Conservation (phyloP, 1,284 basidiomycete genomes). For the Trichosporon sp. region DNA sequence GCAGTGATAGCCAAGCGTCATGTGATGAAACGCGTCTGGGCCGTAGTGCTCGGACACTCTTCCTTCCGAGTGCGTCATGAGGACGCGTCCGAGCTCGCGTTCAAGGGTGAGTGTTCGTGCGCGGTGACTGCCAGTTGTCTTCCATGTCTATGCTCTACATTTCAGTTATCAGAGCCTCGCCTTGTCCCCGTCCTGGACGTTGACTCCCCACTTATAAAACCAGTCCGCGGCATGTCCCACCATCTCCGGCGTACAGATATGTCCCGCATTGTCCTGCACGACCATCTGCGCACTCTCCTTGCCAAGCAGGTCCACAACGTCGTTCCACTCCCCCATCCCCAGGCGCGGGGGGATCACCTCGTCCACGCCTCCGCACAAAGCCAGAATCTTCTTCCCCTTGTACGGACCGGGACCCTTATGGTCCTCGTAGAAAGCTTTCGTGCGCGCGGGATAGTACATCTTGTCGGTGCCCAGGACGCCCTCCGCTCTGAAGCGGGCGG, state of each 20-base stretch:
- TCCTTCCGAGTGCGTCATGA: no score
- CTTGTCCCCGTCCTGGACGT: slow-evolving; percentile 8
- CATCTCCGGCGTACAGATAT: slow-evolving; percentile 50
- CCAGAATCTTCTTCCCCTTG: slow-evolving; percentile 68
- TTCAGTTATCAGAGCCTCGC: not conserved
- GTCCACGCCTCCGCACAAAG: slow-evolving; percentile 63
- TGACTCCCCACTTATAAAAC: slow-evolving; percentile 37
- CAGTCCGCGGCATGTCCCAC: slow-evolving; percentile 49
- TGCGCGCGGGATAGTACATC: slow-evolving; percentile 23
- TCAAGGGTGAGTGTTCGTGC: not conserved
- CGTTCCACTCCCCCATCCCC: slow-evolving; percentile 4
- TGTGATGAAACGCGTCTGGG: not conserved
- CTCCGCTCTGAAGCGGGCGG: slow-evolving; percentile 20
- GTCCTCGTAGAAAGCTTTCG: slow-evolving; percentile 24
- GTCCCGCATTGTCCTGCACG: slow-evolving; percentile 25
- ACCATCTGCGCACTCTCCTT: slow-evolving; percentile 15
- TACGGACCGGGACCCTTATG: slow-evolving; percentile 53
- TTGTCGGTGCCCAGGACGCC: slow-evolving; percentile 20
- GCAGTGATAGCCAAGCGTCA: not conserved
- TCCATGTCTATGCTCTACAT: not conserved
- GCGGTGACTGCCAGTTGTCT: not conserved
- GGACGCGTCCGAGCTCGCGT: not conserved
- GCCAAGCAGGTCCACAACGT: not conserved
- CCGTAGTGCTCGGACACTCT: not conserved
- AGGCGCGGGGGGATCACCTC: slow-evolving; percentile 41